These are phyloP conservation scores for Diddensiella santjacobensis DNA, from an alignment of 805 yeast species.

Conservation along the genomic window DNA sequence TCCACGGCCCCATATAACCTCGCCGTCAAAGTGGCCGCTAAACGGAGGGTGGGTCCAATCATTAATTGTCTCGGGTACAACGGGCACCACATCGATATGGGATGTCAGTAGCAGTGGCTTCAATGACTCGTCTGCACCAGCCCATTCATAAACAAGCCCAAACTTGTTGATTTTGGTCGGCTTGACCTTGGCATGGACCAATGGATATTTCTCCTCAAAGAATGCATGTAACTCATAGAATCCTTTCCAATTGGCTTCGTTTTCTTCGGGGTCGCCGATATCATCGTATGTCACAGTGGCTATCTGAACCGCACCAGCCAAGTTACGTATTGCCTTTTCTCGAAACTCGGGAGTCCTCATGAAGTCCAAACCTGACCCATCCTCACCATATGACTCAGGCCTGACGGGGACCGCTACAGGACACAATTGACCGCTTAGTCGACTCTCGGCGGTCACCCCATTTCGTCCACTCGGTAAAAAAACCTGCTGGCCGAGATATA, in stretches of 20 bases:
- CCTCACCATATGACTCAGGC: neutral
- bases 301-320: slow-evolving; percentile 56
- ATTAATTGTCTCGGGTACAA: slow-evolving; percentile 49
- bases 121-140: slow-evolving; percentile 46
- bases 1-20: slow-evolving; percentile 71
- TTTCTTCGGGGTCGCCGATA: slow-evolving; percentile 43
- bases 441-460: neutral
- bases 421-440: neutral
- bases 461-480: neutral
- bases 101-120: slow-evolving; percentile 70
- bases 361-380: slow-evolving; percentile 2
- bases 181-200: slow-evolving; percentile 43
- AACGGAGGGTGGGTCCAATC: slow-evolving; percentile 71
- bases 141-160: slow-evolving; percentile 60
- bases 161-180: slow-evolving; percentile 57
- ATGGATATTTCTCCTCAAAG: slow-evolving; percentile 51
- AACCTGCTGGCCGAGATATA: neutral
- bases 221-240: slow-evolving; percentile 49
- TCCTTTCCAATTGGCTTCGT: slow-evolving; percentile 39
- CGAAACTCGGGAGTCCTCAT: slow-evolving; percentile 13
- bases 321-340: slow-evolving; percentile 10
- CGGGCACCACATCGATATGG: slow-evolving; percentile 81
- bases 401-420: neutral
- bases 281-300: slow-evolving; percentile 63
- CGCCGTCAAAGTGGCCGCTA: slow-evolving; percentile 62